A percentile compares a stretch with the other conserved stretches of the same genome.
These are phyloP conservation scores for Quercus agrifolia DNA, from an alignment of 306 rosid species.

Conservation along the genomic window DNA sequence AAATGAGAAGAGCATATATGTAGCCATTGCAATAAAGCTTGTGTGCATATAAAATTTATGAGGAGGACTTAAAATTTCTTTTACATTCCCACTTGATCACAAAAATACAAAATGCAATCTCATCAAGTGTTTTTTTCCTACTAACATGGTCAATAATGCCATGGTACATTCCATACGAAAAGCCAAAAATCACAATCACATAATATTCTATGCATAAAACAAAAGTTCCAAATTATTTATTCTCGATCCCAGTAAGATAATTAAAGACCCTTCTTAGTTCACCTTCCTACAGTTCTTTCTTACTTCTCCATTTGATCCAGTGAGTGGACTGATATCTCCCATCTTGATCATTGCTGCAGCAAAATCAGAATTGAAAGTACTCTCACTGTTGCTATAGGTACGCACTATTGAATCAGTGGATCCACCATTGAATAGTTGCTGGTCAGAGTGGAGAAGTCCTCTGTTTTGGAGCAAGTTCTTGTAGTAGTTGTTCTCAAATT, in stretches of 20 bases:
- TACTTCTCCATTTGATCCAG: slow-evolving; percentile 73
- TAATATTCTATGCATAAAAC: not conserved
- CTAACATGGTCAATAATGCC: too few relatives aligned
- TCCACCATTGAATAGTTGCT: slow-evolving; percentile 69
- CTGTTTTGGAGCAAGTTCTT: slow-evolving; percentile 53
- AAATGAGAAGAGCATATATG: too few relatives aligned
- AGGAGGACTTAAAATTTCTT: not conserved
- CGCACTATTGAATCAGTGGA: slow-evolving; percentile 62
- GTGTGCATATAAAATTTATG: too few relatives aligned
- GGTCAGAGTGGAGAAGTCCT: slow-evolving; percentile 91
- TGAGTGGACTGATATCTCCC: slow-evolving; percentile 83
- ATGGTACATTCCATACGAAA: not conserved
- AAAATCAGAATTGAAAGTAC: slow-evolving; percentile 54
- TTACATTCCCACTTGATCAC: not conserved
- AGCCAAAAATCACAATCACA: not conserved
- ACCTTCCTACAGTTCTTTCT: slow-evolving; percentile 66
- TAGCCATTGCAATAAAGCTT: too few relatives aligned
- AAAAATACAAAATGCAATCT: not conserved
- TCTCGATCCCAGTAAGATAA: not conserved
- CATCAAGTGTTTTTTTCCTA: too few relatives aligned
- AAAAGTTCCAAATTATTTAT: not conserved
- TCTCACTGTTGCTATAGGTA: slow-evolving; percentile 25
- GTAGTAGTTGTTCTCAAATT: slow-evolving; percentile 71
- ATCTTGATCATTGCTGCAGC: slow-evolving; percentile 65
- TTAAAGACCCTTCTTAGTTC: slow-evolving; percentile 29